Evolutionary conservation across 2,329 filamentous ascomycete genomes (phyloP).

Genomic region (Madurella fahalii): DNA sequence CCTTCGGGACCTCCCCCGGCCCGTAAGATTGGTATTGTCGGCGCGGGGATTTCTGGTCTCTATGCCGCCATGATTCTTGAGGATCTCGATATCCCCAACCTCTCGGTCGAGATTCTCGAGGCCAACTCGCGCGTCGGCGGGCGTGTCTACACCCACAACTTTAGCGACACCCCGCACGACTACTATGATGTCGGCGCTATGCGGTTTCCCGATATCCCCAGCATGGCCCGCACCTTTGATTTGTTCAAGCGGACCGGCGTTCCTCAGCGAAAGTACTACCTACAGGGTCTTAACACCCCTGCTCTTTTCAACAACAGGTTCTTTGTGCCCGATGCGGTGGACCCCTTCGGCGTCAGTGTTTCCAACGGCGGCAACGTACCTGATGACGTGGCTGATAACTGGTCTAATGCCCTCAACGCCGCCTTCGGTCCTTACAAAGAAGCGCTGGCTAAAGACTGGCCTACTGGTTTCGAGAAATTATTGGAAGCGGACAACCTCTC

Average conservation of each 20-base stretch:
- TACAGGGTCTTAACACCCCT: neutral
- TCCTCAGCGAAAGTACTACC: neutral
- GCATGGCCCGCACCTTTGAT: conserved; percentile 28
- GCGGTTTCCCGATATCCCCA: conserved; percentile 34
- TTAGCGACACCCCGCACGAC: conserved; percentile 29
- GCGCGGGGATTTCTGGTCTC: conserved; percentile 35
- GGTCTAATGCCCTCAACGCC: neutral
- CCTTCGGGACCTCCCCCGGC: neutral
- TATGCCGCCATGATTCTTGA: conserved; percentile 35
- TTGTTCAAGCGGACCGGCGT: conserved; percentile 19
- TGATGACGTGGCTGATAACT: neutral
- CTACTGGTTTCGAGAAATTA: neutral
- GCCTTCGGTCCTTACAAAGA: neutral
- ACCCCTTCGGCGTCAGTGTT: neutral
- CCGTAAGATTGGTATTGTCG: conserved; percentile 32
- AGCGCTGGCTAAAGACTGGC: neutral
- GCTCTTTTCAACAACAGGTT: neutral
- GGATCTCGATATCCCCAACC: conserved; percentile 24
- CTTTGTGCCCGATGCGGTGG: neutral
- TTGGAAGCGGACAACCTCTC: neutral
- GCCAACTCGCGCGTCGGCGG: conserved; percentile 32
- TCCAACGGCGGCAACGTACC: neutral
- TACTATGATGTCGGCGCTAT: conserved; percentile 42
- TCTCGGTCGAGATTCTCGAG: conserved; percentile 33
- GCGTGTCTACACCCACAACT: conserved; percentile 33